Base-by-base conservation (phyloP, 2,329 filamentous ascomycete genomes). In the Coleophoma cylindrospora region DNA sequence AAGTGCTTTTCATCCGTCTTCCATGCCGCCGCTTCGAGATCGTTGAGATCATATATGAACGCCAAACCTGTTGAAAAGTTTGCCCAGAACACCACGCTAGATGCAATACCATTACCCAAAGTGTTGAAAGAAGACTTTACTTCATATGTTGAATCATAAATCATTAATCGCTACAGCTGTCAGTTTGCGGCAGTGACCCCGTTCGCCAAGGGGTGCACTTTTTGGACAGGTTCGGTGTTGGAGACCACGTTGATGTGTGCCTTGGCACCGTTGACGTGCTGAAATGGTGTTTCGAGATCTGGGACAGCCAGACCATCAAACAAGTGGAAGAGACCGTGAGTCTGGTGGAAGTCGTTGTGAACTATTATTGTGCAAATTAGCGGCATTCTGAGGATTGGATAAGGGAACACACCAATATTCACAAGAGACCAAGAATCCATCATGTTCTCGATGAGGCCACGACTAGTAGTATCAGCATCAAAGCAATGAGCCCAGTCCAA, bases 281-380 rank as follows among this genome's bases (percentile, higher is more conserved):
- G 33, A 27, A 64, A 62, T 34, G 57, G 54, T 51, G 73, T 69
- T 55, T 88, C 79, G 45, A 91, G 71, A 54, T 84, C 79, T 43
- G 81, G 71, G n/a, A 89, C 82, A 53, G 79, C 68, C 3, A 99
- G 76, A 21, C 83, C 90, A 14, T 91, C 80, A 66, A 99, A 94
- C 22, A 97, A 75, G 43, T 87, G 80, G 67, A 96, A 97, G 59
- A 99, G 87, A 49, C 84, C 85, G 47, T 83, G 78, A 49, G 82
- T 83, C 61, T 90, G 79, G 67, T 95, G 90, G 83, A 99, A 99
- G 68, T 99, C 91, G 65, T 99, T 99, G 74, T 99, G 91, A 27
- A 99, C 94, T 91, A 57, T 17, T 91, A 57, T 17, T 7, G 21
- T n/a, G 43, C 15, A 33, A 15, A 48, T 66, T 53, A 67, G 65